Percentiles rank a stretch among this genome's conserved stretches.
phyloP scores from a whole-genome alignment of 768 basidiomycete genomes.

The Termitomyces sp. region DNA sequence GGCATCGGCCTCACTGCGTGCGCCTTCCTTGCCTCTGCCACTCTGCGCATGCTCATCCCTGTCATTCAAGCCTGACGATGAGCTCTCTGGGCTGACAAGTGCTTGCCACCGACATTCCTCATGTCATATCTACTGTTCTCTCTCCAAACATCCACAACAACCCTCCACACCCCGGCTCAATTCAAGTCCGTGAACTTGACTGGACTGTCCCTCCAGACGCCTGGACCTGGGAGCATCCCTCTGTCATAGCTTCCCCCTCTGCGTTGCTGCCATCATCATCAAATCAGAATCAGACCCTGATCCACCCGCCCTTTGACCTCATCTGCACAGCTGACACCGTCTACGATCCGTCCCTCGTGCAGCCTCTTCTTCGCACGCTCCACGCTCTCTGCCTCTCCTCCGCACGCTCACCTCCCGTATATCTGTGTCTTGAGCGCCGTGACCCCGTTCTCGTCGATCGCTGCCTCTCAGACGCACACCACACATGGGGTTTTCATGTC shows the following conservation, averaged over 20 bases:
- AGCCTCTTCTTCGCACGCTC: constrained; percentile 68
- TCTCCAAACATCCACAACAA: constrained; percentile 55
- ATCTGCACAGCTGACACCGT: constrained; percentile 83
- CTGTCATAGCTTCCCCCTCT: constrained; percentile 25
- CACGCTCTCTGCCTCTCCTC: constrained; percentile 43
- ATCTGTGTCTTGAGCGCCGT: constrained; percentile 69
- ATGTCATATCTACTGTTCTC: constrained; percentile 62
- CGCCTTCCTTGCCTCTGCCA: constrained; percentile 20
- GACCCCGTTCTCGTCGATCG: constrained; percentile 61
- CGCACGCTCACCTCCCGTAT: constrained; percentile 40
- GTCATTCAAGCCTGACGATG: constrained; percentile 48
- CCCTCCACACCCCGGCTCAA: constrained; percentile 30
- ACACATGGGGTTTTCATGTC: constrained; percentile 50
- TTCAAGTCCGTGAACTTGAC: constrained; percentile 63
- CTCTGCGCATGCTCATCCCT: constrained; percentile 2
- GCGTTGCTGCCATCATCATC: constrained; percentile 3
- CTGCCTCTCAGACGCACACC: constrained; percentile 50
- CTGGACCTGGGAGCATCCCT: constrained; percentile 50
- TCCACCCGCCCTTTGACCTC: constrained; percentile 63
- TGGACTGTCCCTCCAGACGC: constrained; percentile 53
- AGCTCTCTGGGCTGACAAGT: constrained; percentile 69
- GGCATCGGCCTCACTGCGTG: constrained; percentile 79
- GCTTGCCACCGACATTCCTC: constrained; percentile 66
- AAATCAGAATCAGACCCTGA: constrained; percentile 11
- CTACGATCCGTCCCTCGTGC: constrained; percentile 54